Percentiles rank a stretch among this genome's conserved stretches.
Conservation (phyloP, 1,139 yeast genomes). For the Cylindricascospora bacillispora region DNA sequence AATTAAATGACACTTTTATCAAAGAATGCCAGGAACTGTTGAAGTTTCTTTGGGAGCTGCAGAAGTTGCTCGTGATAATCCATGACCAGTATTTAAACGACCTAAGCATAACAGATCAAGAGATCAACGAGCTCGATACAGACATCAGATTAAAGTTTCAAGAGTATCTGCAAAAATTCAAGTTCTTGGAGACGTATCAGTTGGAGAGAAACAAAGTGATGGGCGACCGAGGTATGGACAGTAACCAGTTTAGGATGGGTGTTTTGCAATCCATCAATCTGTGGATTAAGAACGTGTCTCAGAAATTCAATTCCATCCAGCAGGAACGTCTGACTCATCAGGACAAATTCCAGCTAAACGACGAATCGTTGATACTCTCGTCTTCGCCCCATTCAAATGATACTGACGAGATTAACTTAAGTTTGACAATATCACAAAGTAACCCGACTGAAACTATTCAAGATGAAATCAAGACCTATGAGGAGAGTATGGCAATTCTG, state of each 20-base stretch:
- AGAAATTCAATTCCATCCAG: constrained; percentile 19
- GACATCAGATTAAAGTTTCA: constrained; percentile 41
- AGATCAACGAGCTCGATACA: constrained; percentile 43
- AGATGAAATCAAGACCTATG: constrained; percentile 23
- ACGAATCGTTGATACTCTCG: neutral
- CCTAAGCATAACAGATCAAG: constrained; percentile 29
- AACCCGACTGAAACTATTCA: constrained; percentile 21
- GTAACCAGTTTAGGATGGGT: constrained; percentile 21
- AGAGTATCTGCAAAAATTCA: constrained; percentile 38
- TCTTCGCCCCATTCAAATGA: neutral
- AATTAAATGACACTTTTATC: constrained; percentile 37
- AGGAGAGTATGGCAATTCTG: constrained; percentile 26
- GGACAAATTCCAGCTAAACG: constrained; percentile 13
- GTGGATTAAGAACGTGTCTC: constrained; percentile 16
- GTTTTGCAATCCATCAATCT: constrained; percentile 20
- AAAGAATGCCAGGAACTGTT: constrained; percentile 39
- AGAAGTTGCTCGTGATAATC: constrained; percentile 30
- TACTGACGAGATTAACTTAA: constrained; percentile 7
- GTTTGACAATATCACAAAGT: constrained; percentile 14
- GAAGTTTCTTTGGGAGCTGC: constrained; percentile 30
- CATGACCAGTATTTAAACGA: constrained; percentile 34
- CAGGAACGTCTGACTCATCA: constrained; percentile 18
- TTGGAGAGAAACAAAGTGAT: constrained; percentile 25
- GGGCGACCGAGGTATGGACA: constrained; percentile 5
- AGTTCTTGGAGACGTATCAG: constrained; percentile 40